A percentile compares a stretch with the other conserved stretches of the same genome.
These are phyloP conservation scores for Trypanosoma mega DNA, from an alignment of 208 protist species.

Conservation along the genomic window DNA sequence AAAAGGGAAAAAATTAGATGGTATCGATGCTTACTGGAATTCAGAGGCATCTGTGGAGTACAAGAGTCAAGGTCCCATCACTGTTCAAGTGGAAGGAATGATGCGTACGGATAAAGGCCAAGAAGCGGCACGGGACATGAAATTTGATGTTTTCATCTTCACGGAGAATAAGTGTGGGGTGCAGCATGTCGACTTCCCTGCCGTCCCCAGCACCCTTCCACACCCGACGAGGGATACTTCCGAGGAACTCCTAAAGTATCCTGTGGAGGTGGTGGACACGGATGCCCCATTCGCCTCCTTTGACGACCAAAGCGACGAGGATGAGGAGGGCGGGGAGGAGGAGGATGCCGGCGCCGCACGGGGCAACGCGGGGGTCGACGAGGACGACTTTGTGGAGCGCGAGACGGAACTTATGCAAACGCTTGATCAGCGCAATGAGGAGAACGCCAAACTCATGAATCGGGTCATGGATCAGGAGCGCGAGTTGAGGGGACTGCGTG, in stretches of 20 bases:
- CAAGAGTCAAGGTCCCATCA: conserved; percentile 46
- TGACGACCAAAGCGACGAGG: conserved; percentile 38
- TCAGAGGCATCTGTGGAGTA: conserved; percentile 74
- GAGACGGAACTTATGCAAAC: conserved; percentile 47
- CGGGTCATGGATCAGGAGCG: conserved; percentile 49
- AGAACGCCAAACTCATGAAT: conserved; percentile 47
- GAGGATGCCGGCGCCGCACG: conserved; percentile 29
- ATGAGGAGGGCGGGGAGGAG: conserved; percentile 26
- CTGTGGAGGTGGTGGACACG: conserved; percentile 50
- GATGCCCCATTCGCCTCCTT: conserved; percentile 25
- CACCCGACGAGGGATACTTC: conserved; percentile 71
- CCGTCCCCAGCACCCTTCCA: conserved; percentile 64
- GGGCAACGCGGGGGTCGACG: conserved; percentile 27
- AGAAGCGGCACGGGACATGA: conserved; percentile 52
- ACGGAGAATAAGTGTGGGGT: conserved; percentile 65
- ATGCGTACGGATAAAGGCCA: conserved; percentile 56
- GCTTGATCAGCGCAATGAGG: conserved; percentile 50
- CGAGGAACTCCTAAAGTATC: conserved; percentile 61
- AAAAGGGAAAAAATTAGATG: conserved; percentile 62
- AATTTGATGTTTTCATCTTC: conserved; percentile 85
- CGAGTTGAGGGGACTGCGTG: conserved; percentile 44
- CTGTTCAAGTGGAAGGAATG: conserved; percentile 76
- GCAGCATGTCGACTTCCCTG: conserved; percentile 60
- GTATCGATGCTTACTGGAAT: conserved; percentile 87
- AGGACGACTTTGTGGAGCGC: conserved; percentile 26